Conservation (phyloP, 1,284 basidiomycete genomes). For the Somion occarium region DNA sequence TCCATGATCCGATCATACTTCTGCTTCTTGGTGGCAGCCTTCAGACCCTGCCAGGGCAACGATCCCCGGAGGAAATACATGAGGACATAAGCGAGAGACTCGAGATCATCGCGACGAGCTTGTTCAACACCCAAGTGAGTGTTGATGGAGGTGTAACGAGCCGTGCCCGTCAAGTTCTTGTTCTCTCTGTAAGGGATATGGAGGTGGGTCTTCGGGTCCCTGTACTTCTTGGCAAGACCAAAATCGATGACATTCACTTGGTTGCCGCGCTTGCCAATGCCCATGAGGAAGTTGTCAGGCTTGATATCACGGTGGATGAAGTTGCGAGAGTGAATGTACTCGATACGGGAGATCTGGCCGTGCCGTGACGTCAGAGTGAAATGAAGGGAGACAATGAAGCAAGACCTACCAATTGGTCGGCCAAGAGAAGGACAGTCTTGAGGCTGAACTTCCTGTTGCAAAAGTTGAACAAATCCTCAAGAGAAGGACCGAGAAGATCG, state of each 20-base stretch:
- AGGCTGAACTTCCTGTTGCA: conserved; percentile 98
- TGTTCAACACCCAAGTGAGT: conserved; percentile 98
- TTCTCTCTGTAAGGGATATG: conserved; percentile 99
- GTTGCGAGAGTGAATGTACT: conserved; percentile 99
- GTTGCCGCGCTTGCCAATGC: conserved; percentile 98
- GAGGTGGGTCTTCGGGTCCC: conserved; percentile 98
- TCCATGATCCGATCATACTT: conserved; percentile 99
- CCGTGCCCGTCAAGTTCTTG: conserved; percentile 99
- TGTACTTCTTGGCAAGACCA: conserved; percentile 98
- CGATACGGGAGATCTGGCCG: conserved; percentile 92
- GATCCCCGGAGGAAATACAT: conserved; percentile 98
- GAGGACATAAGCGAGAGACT: conserved; percentile 93
- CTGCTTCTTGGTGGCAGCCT: conserved; percentile 99
- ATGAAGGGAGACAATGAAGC: background rate
- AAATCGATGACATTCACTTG: conserved; percentile 99
- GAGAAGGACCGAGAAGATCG: conserved; percentile 94
- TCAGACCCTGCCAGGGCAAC: conserved; percentile 96
- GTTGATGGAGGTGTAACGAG: conserved; percentile 99
- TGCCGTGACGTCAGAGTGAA: background rate
- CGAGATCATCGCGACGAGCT: conserved; percentile 92
- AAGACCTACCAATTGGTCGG: conserved; percentile 86
- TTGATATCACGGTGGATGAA: conserved; percentile 99
- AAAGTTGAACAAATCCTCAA: conserved; percentile 99
- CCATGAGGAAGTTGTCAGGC: conserved; percentile 99
- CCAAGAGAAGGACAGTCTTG: conserved; percentile 95